Evolutionary conservation across 306 rosid species (phyloP), one percentile per base, ranked within the genome.

Genomic region (Crataegus laevigata): DNA sequence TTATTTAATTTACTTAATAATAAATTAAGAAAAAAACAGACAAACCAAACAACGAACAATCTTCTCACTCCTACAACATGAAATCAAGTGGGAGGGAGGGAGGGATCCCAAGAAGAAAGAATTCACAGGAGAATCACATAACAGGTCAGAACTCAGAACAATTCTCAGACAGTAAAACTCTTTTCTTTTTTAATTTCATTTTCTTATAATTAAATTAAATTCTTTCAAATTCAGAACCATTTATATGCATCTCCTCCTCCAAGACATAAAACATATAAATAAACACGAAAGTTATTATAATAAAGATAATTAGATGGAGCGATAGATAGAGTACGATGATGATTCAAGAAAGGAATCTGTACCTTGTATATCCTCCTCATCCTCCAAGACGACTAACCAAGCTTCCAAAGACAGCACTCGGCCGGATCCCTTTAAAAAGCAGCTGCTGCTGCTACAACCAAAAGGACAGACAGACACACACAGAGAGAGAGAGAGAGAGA

Each of bases 71-170:
- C 68, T 81, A 72, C 75, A 43, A 7, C 43, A 62, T 21, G 43
- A 78, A 62, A 59, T 17, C 28, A 68, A 38, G 54, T 68, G 68
- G 51, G 52, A 45, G 52, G 52, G 52, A 45, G 51, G 51, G 51
- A 45, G 51, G 73, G 60, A 77, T 78, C 82, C 82, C 81, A 30
- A 71, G 69, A 82, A 68, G 15, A 71, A 66, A 63, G 24, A 4
- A 30, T 19, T 30, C 66, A 26, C 21, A 63, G 25, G 43, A 63
- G 34, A 63, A 63, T 63, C 26, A 55, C 1, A 8, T 30, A 7
- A 12, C 68, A 17, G 15, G 21, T 30, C 68, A 63, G 36, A 13
- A 2, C 8, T 47, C 62, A 22, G 62, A 26, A 14, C 32, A 60
- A 60, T 26, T 60, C 66, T 60, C 32, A 6, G 66, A 26, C 66